Evolutionary conservation across 2,329 filamentous ascomycete genomes (phyloP).

Genomic region (Aspergillus quadricinctus): DNA sequence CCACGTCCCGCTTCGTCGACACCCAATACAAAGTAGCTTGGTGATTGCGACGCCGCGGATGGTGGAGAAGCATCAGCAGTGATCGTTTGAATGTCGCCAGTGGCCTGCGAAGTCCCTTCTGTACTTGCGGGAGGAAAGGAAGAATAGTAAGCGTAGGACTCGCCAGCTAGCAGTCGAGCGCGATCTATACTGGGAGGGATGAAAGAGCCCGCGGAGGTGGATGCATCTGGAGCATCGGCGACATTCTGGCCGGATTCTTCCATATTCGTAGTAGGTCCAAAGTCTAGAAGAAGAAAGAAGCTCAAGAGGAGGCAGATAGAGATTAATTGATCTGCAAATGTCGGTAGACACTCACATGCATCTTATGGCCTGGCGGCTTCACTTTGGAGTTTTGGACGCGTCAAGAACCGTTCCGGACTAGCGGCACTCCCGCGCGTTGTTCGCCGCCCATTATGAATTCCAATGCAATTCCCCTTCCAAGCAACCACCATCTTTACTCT

Average conservation of each 20-base stretch:
- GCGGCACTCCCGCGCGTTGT: conserved; percentile 23
- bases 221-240: conserved; percentile 30
- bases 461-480: conserved; percentile 16
- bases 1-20: conserved; percentile 93
- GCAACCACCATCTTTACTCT: conserved; percentile 2
- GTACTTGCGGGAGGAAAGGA: conserved; percentile 60
- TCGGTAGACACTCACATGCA: background rate
- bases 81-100: background rate
- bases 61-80: background rate
- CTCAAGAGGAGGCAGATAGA: conserved; percentile 2
- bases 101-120: background rate
- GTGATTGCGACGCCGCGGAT: background rate
- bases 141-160: conserved; percentile 69
- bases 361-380: background rate
- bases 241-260: conserved; percentile 25
- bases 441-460: conserved; percentile 19
- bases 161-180: conserved; percentile 56
- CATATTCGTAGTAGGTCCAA: conserved; percentile 25
- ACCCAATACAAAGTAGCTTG: conserved; percentile 57
- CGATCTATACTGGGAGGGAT: conserved; percentile 66
- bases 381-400: conserved; percentile 20
- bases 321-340: conserved; percentile 2
- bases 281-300: background rate
- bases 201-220: conserved; percentile 42
- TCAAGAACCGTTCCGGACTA: conserved; percentile 33